Percentiles rank a stretch among this genome's conserved stretches.
Conservation (phyloP, 805 yeast genomes). For the Kazachstania taianensis region DNA sequence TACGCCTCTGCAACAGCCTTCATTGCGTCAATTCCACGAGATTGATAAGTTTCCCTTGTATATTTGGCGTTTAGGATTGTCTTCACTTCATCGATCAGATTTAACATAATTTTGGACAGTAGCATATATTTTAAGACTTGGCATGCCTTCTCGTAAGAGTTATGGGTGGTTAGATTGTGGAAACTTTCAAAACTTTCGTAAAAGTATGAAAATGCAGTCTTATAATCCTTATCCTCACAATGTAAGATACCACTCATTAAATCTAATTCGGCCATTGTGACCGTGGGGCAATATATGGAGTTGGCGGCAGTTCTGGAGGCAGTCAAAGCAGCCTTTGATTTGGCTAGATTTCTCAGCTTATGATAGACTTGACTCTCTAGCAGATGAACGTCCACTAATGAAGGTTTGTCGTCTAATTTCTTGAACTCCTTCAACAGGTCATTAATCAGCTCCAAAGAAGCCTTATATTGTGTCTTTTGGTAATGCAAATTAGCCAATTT, state of each 20-base stretch:
- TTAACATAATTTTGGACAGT: conserved; percentile 86
- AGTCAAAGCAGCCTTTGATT: conserved; percentile 84
- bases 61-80: conserved; percentile 66
- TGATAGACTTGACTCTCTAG: conserved; percentile 86
- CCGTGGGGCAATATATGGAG: conserved; percentile 89
- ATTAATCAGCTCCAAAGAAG: conserved; percentile 62
- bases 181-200: conserved; percentile 92
- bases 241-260: conserved; percentile 90
- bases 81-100: conserved; percentile 75
- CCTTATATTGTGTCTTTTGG: conserved; percentile 52
- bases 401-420: conserved; percentile 85
- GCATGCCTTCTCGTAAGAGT: conserved; percentile 57
- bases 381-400: conserved; percentile 89
- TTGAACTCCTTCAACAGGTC: conserved; percentile 75
- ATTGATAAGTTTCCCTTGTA: conserved; percentile 55
- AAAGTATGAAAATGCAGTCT: conserved; percentile 91
- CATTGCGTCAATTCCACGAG: conserved; percentile 90
- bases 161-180: conserved; percentile 37
- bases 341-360: conserved; percentile 81
- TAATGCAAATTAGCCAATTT: conserved; percentile 70
- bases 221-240: conserved; percentile 94
- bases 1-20: conserved; percentile 86
- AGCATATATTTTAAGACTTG: conserved; percentile 86
- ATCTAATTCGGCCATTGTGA: conserved; percentile 87
- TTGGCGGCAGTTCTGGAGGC: conserved; percentile 97